Evolutionary conservation across 768 basidiomycete genomes (phyloP), one percentile per base, ranked within the genome.

Genomic region (Tricholoma terreum): DNA sequence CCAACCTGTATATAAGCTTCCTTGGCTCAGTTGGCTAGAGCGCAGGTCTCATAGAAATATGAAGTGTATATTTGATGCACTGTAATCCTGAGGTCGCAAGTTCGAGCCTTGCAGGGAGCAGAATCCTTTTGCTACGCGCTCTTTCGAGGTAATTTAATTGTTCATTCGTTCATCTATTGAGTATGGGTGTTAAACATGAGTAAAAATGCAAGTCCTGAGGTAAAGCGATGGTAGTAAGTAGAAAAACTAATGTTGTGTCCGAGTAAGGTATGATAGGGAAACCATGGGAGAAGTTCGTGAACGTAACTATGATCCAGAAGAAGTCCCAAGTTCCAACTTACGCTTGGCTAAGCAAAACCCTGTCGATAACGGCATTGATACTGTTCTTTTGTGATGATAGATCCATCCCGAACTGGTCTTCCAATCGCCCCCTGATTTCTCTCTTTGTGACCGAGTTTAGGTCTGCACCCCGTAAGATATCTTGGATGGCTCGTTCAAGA

Each of bases 381-480:
- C 79, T 77, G 24, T 77, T 75, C 72, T 94, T 92, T 56, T 87
- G 82, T 21, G 83, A 62, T 11, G 84, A 82, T 57, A 98, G 73
- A 69, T 90, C 90, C 75, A 86, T 84, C 33, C 87, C 88, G 67
- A 89, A 97, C 58, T 80, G 81, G 58, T 85, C 84, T 72, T 98
- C 95, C 34, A 99, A 77, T 66, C 85, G 84, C 55, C 85, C 79
- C 36, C 96, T 83, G 51, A 99, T 87, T 63, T 88, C 90, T 63
- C 95, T 86, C 77, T 98, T 98, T 52, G 96, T 98, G 57, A 97
- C 80, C 10, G 85, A 84, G 67, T 94, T 92, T 51, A 99, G 78
- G 73, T 98, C 93, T 1, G 93, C 92, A 12, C 77, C 73, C 15
- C 80, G 81, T 53, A 98, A 75, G 38, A 97, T 79, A 15, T 84